A percentile compares a stretch with the other conserved stretches of the same genome.
phyloP scores from a whole-genome alignment of 495 filamentous ascomycete species.

The Rhypophila decipiens region DNA sequence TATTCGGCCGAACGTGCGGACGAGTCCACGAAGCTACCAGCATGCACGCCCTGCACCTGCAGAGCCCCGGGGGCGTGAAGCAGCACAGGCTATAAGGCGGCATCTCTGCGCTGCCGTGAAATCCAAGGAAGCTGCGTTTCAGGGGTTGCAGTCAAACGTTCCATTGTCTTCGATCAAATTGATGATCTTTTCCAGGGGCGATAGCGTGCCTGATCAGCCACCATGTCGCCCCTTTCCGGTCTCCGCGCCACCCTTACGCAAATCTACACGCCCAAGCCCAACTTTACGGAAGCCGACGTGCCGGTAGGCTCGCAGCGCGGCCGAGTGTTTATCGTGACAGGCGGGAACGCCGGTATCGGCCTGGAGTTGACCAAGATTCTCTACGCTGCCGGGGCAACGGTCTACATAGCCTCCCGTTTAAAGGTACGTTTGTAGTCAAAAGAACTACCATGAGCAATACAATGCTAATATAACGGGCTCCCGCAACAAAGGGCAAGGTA shows the following conservation, averaged over 20 bases:
- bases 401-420: constrained; percentile 46
- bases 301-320: constrained; percentile 11
- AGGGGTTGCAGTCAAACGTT: not conserved
- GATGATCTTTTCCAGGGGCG: not conserved
- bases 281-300: constrained; percentile 26
- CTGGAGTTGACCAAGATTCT: constrained; percentile 39
- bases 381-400: constrained; percentile 35
- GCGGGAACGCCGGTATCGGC: constrained; percentile 42
- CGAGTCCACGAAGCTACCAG: too few species aligned
- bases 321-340: constrained; percentile 43
- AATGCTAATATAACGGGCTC: not conserved
- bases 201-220: not conserved
- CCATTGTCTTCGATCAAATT: not conserved
- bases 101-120: not conserved
- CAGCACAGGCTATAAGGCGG: not conserved
- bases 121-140: not conserved
- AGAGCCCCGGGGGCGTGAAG: not conserved
- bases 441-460: not conserved
- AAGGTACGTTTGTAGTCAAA: constrained; percentile 2
- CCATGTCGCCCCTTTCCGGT: not conserved
- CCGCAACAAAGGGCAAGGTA: not conserved
- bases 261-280: constrained; percentile 16
- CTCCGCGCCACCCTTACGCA: not conserved
- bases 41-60: not conserved
- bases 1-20: not conserved